Base-by-base conservation (phyloP, 441 rosid genomes). In the Gossypium laxum region DNA sequence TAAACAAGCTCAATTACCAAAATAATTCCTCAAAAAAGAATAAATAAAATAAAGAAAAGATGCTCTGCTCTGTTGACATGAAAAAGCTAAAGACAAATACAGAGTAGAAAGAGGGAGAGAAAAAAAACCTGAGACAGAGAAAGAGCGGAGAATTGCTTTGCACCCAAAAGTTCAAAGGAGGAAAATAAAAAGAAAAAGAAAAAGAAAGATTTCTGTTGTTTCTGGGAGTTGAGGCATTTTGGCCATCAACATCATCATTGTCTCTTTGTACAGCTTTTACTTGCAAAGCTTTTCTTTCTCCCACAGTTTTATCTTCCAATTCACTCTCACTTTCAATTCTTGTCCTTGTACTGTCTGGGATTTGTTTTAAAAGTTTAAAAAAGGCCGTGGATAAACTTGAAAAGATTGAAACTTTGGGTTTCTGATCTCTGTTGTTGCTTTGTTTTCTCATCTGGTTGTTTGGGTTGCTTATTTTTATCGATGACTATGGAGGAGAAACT, bases 161-260 rank as follows among this genome's bases (percentile, higher is more conserved):
- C 21, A 19, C 18, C 48, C 51, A 19, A 34, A 34, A 7, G 43
- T 34, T 34, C 43, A 34, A 67, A 63, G 50, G 67, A 62, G 63
- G 5, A 30, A 52, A 14, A 45, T 64, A 54, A 63, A 51, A 22
- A 26, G 11, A 59, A n/a, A 0, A 61, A 61, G 8, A 32, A 32
- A 57, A 24, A 24, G 45, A 14, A 8, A 12, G 72, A 63, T 67
- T 71, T 79, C 64, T 72, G 80, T 77, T 72, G 52, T 57, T 75
- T 77, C 15, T 75, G 65, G n/a, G 73, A 62, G 43, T 45, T 58
- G 67, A 45, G 60, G 32, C 64, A 68, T 61, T 76, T 43, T 75
- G 79, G 56, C 75, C 67, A 76, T 80, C 83, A 52, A 83, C 73
- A 78, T 83, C 85, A 77, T 79, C 85, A 77, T 79, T 77, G 80